Conservation (phyloP, 176 grass and related monocot genomes). For the Calamus simplicifolius region DNA sequence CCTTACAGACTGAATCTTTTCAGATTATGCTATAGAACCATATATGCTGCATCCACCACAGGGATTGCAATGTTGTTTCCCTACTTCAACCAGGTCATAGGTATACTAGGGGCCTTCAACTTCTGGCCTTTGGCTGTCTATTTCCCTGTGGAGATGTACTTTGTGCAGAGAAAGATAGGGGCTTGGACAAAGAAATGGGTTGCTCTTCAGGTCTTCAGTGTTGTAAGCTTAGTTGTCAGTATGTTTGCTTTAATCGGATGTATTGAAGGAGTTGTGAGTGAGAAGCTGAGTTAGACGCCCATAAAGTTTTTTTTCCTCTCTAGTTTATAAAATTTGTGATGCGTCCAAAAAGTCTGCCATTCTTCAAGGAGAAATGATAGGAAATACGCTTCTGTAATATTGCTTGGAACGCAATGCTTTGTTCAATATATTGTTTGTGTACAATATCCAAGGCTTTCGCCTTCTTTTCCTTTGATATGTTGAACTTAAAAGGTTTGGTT, state of each 20-base stretch:
- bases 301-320: no score
- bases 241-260: conserved; percentile 58
- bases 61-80: conserved; percentile 65
- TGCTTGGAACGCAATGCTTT: no score
- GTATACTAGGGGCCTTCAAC: conserved; percentile 47
- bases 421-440: no score
- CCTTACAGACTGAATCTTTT: conserved; percentile 24
- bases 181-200: conserved; percentile 49
- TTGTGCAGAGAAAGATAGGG: conserved; percentile 38
- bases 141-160: conserved; percentile 90
- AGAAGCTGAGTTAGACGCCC: conserved; percentile 4
- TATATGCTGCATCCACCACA: conserved; percentile 48
- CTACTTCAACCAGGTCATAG: conserved; percentile 75
- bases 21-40: conserved; percentile 52
- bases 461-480: no score
- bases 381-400: no score
- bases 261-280: conserved; percentile 38
- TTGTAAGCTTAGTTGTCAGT: conserved; percentile 32
- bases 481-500: no score
- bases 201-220: conserved; percentile 35
- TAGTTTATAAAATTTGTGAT: no score
- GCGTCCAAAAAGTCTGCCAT: no score
- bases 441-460: no score
- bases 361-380: no score
- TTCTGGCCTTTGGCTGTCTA: conserved; percentile 73